phyloP scores from a whole-genome alignment of 148 eudicot species.

The Oxyria digyna region DNA sequence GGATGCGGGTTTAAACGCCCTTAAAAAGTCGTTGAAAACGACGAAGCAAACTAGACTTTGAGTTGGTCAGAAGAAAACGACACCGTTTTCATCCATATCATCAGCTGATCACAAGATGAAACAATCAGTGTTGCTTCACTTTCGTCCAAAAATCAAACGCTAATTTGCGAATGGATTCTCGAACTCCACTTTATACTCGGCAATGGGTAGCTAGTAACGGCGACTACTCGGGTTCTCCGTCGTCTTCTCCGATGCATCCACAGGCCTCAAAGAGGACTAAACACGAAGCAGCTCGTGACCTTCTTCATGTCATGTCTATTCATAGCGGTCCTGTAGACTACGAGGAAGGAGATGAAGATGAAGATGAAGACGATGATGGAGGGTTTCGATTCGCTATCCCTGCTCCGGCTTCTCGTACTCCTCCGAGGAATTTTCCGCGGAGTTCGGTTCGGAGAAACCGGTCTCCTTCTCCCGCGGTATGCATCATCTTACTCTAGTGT shows the following conservation, averaged over 20 bases:
- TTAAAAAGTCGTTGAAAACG: neutral
- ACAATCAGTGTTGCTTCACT: neutral
- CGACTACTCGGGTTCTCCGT: slow-evolving; percentile 58
- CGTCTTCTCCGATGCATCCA: slow-evolving; percentile 74
- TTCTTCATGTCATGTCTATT: slow-evolving; percentile 86
- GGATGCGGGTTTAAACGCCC: no score
- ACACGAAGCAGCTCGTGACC: slow-evolving; percentile 75
- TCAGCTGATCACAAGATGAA: neutral
- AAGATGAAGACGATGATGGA: slow-evolving; percentile 45
- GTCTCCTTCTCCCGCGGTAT: slow-evolving; percentile 85
- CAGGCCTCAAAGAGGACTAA: slow-evolving; percentile 65
- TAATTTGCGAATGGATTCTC: slow-evolving; percentile 49
- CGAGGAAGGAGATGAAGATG: slow-evolving; percentile 35
- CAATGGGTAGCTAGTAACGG: slow-evolving; percentile 84
- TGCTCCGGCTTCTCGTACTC: slow-evolving; percentile 17
- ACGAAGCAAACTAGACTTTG: neutral
- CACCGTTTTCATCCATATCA: neutral
- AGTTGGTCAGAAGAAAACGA: neutral
- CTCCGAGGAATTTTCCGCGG: slow-evolving; percentile 14
- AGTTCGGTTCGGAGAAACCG: slow-evolving; percentile 32
- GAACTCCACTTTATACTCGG: slow-evolving; percentile 61
- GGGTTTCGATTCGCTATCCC: slow-evolving; percentile 44
- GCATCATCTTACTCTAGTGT: slow-evolving; percentile 1
- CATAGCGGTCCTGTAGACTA: slow-evolving; percentile 35
- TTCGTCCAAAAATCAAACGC: neutral